Evolutionary conservation across 2,329 filamentous ascomycete species (phyloP).

Genomic region (Penicillium sp.): DNA sequence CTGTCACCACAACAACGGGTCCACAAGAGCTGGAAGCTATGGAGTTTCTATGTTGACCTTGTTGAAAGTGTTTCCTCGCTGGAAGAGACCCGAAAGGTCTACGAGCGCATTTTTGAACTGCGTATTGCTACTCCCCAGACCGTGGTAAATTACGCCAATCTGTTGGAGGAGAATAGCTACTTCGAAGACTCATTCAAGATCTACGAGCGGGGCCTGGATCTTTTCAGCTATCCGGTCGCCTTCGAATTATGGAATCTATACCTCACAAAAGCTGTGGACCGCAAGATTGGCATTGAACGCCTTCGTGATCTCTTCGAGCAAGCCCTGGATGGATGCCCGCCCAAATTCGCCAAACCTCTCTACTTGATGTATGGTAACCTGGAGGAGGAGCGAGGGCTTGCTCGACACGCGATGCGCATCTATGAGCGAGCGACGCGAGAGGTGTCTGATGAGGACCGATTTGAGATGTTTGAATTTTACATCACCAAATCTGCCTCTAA

Average conservation of each 20-base stretch:
- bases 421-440: conserved; percentile 95
- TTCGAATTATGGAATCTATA: conserved; percentile 99
- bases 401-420: conserved; percentile 95
- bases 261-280: conserved; percentile 91
- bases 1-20: conserved; percentile 91
- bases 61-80: conserved; percentile 89
- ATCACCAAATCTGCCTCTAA: conserved; percentile 98
- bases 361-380: conserved; percentile 98
- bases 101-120: conserved; percentile 96
- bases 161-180: conserved; percentile 90
- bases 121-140: conserved; percentile 97
- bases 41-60: conserved; percentile 98
- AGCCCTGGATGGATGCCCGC: conserved; percentile 87
- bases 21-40: conserved; percentile 98
- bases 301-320: conserved; percentile 95
- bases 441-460: conserved; percentile 87
- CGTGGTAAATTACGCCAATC: conserved; percentile 95
- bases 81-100: conserved; percentile 88
- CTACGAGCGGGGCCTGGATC: conserved; percentile 89
- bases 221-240: conserved; percentile 97
- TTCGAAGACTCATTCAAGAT: conserved; percentile 98
- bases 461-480: conserved; percentile 99
- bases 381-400: conserved; percentile 90
- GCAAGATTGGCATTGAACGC: conserved; percentile 90
- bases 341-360: conserved; percentile 90